These are phyloP conservation scores for Physaria fendleri DNA, from an alignment of 345 rosid genomes.

Conservation along the genomic window DNA sequence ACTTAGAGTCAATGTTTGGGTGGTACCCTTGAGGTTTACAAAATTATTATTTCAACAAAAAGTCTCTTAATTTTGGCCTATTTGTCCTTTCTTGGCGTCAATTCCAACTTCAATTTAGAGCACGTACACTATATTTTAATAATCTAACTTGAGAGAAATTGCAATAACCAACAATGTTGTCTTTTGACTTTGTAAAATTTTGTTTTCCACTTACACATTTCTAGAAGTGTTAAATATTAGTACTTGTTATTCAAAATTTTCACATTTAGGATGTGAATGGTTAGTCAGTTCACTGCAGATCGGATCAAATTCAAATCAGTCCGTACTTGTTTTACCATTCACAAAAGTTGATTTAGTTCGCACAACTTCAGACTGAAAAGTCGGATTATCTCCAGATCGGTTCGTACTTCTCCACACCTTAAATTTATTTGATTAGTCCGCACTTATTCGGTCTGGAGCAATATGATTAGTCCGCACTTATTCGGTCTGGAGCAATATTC, in stretches of 20 bases:
- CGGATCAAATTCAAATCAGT: too few species aligned
- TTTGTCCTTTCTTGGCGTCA: constrained; percentile 12
- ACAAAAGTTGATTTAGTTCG: too few species aligned
- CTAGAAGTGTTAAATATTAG: constrained; percentile 14
- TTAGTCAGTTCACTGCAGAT: too few species aligned
- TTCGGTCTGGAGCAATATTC: too few species aligned
- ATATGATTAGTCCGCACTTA: too few species aligned
- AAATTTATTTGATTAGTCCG: too few species aligned
- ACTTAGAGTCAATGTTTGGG: constrained; percentile 20
- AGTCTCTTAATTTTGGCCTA: constrained; percentile 16
- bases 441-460: too few species aligned
- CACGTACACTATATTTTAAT: constrained; percentile 20
- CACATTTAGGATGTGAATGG: too few species aligned
- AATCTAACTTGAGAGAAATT: constrained; percentile 4
- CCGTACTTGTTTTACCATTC: too few species aligned
- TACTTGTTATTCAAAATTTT: constrained; percentile 4
- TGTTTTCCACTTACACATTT: constrained; percentile 18
- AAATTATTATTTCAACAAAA: constrained; percentile 1
- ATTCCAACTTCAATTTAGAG: constrained; percentile 5
- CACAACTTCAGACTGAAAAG: too few species aligned
- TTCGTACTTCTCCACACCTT: too few species aligned
- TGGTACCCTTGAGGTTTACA: constrained; percentile 27
- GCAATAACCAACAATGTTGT: constrained; percentile 29
- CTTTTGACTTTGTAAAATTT: constrained; percentile 21
- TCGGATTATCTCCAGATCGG: too few species aligned